Conservation (phyloP, 148 eudicot species). For the Rhododendron molle region DNA sequence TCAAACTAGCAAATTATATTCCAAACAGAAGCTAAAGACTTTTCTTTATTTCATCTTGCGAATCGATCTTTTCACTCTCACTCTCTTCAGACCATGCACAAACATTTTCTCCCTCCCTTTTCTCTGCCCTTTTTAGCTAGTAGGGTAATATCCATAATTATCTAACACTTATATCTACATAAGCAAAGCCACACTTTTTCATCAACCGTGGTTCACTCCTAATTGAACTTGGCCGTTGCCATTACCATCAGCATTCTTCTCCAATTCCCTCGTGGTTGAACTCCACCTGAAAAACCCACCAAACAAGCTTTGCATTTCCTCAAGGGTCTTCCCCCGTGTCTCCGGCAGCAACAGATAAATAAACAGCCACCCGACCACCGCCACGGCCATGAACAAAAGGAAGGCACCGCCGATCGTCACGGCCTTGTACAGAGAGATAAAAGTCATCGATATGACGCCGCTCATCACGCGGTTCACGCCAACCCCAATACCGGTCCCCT, state of each 20-base stretch:
- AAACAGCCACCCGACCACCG: conserved; percentile 31
- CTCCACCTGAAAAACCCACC: not conserved
- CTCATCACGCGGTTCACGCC: conserved; percentile 25
- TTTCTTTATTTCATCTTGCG: no score
- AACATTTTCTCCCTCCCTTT: no score
- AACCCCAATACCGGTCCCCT: conserved; percentile 27
- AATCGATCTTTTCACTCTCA: no score
- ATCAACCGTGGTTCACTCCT: not conserved
- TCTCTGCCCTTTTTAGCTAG: no score
- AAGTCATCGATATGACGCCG: conserved; percentile 27
- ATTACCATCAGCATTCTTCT: not conserved
- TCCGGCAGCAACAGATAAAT: conserved; percentile 5
- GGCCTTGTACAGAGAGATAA: conserved; percentile 36
- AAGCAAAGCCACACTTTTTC: no score
- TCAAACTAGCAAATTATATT: no score
- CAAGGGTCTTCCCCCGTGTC: not conserved
- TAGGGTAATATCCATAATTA: no score
- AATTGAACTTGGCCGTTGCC: not conserved
- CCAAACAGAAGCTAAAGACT: no score
- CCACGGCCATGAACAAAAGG: conserved; percentile 41
- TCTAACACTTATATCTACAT: no score
- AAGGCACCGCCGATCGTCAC: conserved; percentile 68
- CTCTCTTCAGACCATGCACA: no score
- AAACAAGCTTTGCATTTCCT: not conserved
- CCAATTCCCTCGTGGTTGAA: not conserved